Conservation (phyloP, 257 asterid species). For the Nicotiana obtusifolia region DNA sequence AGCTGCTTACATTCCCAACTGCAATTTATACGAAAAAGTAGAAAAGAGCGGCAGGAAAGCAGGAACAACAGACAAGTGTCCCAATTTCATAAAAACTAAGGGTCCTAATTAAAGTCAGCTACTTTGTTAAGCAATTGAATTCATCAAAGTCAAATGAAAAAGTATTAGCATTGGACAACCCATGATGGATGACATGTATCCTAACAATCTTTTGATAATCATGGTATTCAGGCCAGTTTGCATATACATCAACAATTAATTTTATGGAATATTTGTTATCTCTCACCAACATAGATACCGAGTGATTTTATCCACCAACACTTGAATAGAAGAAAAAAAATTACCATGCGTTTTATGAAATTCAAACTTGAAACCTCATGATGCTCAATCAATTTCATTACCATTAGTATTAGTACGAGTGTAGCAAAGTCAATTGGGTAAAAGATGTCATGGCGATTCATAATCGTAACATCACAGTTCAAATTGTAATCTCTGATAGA, state of each 20-base stretch:
- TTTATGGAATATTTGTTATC: background rate
- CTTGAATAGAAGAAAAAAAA: too few species aligned
- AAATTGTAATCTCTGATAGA: background rate
- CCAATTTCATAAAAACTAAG: background rate
- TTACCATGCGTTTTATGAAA: too few species aligned
- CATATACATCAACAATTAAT: background rate
- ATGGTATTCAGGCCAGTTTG: too few species aligned
- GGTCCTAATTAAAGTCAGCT: conserved; percentile 5
- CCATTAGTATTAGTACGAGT: background rate
- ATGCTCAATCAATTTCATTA: too few species aligned
- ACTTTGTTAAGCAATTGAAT: conserved; percentile 15
- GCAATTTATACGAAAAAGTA: background rate
- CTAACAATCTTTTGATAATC: background rate
- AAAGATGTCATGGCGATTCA: background rate
- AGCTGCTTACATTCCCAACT: background rate
- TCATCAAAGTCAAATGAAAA: conserved; percentile 14
- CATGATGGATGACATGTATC: conserved; percentile 6
- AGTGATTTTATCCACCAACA: too few species aligned
- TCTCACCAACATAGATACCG: too few species aligned
- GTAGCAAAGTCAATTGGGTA: background rate
- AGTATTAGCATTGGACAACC: conserved; percentile 1
- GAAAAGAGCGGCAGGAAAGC: background rate
- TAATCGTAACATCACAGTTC: background rate
- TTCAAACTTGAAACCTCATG: too few species aligned
- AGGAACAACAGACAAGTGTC: conserved; percentile 7